Evolutionary conservation across 345 rosid genomes (phyloP).

Genomic region (Eucalyptus pauciflora): DNA sequence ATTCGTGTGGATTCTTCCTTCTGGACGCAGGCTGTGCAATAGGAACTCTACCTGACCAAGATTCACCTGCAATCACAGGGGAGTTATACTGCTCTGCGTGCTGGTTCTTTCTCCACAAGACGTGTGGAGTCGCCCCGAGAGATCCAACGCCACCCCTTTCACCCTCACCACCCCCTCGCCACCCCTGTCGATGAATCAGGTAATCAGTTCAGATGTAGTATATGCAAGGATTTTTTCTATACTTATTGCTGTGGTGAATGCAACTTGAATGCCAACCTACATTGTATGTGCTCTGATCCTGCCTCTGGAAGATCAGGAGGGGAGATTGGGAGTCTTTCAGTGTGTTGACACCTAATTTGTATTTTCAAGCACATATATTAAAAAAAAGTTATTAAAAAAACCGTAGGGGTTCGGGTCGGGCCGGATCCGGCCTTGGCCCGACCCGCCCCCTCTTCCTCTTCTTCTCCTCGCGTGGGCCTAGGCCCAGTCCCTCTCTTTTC

Average conservation of each 20-base stretch:
- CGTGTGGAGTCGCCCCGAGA: not conserved
- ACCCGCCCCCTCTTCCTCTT: no score
- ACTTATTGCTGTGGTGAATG: not conserved
- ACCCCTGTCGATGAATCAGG: not conserved
- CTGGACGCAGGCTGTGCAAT: not conserved
- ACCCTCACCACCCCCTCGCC: not conserved
- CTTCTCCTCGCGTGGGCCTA: no score
- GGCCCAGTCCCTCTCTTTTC: no score
- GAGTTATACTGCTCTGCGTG: not conserved
- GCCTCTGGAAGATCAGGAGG: not conserved
- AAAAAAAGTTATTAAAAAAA: no score
- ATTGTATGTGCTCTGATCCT: not conserved
- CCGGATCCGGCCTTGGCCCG: no score
- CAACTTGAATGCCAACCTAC: not conserved
- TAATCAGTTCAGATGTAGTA: not conserved
- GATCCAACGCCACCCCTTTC: not conserved
- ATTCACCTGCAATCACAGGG: not conserved
- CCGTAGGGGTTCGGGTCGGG: no score
- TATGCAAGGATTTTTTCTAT: not conserved
- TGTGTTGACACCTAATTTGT: no score
- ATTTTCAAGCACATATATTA: no score
- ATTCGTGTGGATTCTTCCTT: not conserved
- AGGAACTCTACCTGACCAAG: not conserved
- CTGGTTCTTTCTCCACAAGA: not conserved
- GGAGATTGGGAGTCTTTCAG: not conserved